phyloP scores from a whole-genome alignment of 345 rosid genomes.

The Citrus australasica region DNA sequence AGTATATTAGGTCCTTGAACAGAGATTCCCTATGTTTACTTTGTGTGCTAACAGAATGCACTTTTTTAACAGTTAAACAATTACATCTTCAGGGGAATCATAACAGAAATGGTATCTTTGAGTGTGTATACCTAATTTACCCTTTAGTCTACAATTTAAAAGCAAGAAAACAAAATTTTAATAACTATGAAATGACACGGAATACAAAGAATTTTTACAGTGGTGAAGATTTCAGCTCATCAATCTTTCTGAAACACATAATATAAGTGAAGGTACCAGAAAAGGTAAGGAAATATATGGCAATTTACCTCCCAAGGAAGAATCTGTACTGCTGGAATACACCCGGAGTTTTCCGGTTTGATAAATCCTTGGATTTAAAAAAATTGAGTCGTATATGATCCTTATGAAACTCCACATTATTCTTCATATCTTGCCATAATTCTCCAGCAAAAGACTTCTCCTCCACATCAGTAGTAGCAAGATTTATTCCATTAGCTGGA shows the following conservation, averaged over 20 bases:
- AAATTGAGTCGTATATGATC: constrained; percentile 70
- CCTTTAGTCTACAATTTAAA: neutral
- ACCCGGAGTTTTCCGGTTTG: constrained; percentile 67
- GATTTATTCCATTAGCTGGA: constrained; percentile 28
- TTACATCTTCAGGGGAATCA: neutral
- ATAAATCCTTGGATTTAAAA: constrained; percentile 58
- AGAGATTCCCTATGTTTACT: neutral
- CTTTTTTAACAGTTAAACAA: neutral
- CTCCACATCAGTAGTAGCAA: constrained; percentile 16
- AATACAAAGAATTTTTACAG: neutral
- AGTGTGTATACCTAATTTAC: neutral
- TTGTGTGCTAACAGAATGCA: neutral
- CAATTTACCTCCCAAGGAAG: constrained; percentile 78
- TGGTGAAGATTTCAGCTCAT: neutral
- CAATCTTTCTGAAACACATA: neutral
- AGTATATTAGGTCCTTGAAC: neutral
- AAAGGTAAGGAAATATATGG: neutral
- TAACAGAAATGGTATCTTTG: neutral
- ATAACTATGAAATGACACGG: neutral
- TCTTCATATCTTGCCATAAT: constrained; percentile 80
- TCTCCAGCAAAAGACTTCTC: constrained; percentile 77
- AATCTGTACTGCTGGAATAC: constrained; percentile 63
- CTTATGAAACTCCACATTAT: constrained; percentile 52
- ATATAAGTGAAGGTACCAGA: neutral
- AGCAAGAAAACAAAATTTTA: neutral